Base-by-base conservation (phyloP, 2,329 filamentous ascomycete genomes). In the Fusarium torreyae region DNA sequence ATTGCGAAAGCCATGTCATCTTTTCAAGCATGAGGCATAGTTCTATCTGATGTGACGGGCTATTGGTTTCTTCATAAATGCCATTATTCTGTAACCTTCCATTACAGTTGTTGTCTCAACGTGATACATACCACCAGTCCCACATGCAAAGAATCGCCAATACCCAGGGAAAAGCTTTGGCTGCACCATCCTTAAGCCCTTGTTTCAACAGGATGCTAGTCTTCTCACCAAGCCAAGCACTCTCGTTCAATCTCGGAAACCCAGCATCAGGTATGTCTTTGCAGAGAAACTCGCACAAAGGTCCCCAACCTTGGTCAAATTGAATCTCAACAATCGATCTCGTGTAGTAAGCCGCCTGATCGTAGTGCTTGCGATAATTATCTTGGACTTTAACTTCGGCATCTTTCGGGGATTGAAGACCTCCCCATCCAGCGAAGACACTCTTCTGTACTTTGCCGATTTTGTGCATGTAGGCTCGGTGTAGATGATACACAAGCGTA, bases 301-400 rank as follows among this genome's bases (percentile, higher is more conserved):
- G 78, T 18, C 69, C 78, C 79, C 77, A 81, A 39, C 78, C 78
- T 26, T 80, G 77, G 22, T 77, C 73, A 11, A 80, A 74, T 3
- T 73, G 58, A 74, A 78, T 54, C 80, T 75, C 22, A 80, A 36
- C 55, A 74, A 22, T 17, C 49, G 36, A 9, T 54, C 60, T 7
- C 28, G 43, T 2, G 48, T 49, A 6, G 55, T 50, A 7, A 59
- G 10, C 3, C 22, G 9, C 26, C 55, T 49, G 2, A 60, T 40
- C 55, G 22, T 59, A 63, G 24, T 60, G 60, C 5, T 54, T 24
- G 26, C 55, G 55, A n/a, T 63, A 60, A 2, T 54, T 54, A 20
- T 59, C 24, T 26, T 43, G 28, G 8, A 55, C 60, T 13, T 60
- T 60, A 7, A 43, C 20, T n/a, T 28, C 31, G 9, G 55, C 55